phyloP scores from a whole-genome alignment of 139 green algal genomes.

The Chlorella vulgaris region DNA sequence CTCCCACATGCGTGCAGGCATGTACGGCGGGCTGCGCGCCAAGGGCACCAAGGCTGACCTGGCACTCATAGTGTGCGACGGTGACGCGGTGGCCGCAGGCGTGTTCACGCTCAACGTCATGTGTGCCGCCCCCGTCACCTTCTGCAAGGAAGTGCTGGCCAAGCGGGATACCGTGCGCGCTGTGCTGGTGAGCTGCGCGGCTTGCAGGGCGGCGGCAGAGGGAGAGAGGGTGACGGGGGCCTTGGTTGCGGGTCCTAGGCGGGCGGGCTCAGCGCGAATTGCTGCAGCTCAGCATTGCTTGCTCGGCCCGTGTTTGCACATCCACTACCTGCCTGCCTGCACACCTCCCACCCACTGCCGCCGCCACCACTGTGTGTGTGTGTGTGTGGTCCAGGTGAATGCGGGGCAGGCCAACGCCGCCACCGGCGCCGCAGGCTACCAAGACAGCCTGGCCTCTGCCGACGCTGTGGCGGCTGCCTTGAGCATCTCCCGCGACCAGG shows the following conservation, averaged over 20 bases:
- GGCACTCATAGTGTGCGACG: conserved; percentile 87
- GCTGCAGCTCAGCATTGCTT: too few relatives aligned
- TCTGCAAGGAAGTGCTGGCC: conserved; percentile 89
- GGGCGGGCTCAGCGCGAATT: too few relatives aligned
- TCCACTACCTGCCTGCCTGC: too few relatives aligned
- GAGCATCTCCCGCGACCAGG: conserved; percentile 60
- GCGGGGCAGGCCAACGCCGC: conserved; percentile 97
- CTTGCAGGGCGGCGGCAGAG: too few relatives aligned
- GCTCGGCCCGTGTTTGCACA: too few relatives aligned
- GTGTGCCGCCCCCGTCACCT: conserved; percentile 91
- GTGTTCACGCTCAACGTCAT: conserved; percentile 97
- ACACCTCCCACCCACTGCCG: background rate
- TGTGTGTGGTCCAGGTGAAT: conserved; percentile 79
- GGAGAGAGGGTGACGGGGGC: too few relatives aligned
- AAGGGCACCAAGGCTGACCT: conserved; percentile 90
- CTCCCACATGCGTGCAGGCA: conserved; percentile 59
- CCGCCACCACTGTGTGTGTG: background rate
- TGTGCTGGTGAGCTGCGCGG: conserved; percentile 48
- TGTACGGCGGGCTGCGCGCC: conserved; percentile 82
- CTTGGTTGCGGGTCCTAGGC: too few relatives aligned
- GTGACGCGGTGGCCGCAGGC: conserved; percentile 73
- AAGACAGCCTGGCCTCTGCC: conserved; percentile 64
- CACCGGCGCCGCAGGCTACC: conserved; percentile 81
- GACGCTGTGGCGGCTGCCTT: conserved; percentile 67
- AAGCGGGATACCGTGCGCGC: conserved; percentile 68